Conservation (phyloP, 257 asterid species). For the Euphrasia confusa region DNA sequence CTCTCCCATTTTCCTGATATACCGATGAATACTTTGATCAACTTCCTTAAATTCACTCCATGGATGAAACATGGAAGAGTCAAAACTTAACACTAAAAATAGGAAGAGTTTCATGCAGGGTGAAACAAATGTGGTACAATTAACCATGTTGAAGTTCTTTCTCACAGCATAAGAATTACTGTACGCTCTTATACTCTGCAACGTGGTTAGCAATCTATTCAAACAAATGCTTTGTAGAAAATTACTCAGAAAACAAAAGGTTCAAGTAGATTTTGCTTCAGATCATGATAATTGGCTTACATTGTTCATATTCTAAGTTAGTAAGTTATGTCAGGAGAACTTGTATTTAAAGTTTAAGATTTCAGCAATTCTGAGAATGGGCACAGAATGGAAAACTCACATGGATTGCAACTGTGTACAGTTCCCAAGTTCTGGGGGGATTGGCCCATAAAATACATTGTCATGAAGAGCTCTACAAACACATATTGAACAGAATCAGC, state of each 20-base stretch:
- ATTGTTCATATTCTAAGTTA: background rate
- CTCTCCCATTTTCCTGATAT: no score
- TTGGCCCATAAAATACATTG: constrained; percentile 75
- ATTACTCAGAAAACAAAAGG: constrained; percentile 7
- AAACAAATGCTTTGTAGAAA: constrained; percentile 6
- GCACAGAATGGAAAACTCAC: constrained; percentile 44
- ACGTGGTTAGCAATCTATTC: constrained; percentile 11
- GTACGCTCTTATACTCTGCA: background rate
- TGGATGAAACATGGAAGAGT: no score
- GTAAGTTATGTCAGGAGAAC: constrained; percentile 6
- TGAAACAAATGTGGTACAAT: no score
- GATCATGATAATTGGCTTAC: constrained; percentile 11
- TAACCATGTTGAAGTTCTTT: no score
- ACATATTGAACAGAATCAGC: constrained; percentile 28
- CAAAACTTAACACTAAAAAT: no score
- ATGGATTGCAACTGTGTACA: constrained; percentile 72
- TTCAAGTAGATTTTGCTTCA: background rate
- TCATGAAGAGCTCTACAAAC: constrained; percentile 71
- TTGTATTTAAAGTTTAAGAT: constrained; percentile 8
- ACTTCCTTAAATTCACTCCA: no score
- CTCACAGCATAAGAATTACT: no score
- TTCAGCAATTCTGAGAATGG: constrained; percentile 17
- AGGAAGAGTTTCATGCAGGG: no score
- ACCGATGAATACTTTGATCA: no score
- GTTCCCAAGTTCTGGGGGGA: constrained; percentile 84